phyloP scores from a whole-genome alignment of 805 yeast species.

The Candida vartiovaarae region DNA sequence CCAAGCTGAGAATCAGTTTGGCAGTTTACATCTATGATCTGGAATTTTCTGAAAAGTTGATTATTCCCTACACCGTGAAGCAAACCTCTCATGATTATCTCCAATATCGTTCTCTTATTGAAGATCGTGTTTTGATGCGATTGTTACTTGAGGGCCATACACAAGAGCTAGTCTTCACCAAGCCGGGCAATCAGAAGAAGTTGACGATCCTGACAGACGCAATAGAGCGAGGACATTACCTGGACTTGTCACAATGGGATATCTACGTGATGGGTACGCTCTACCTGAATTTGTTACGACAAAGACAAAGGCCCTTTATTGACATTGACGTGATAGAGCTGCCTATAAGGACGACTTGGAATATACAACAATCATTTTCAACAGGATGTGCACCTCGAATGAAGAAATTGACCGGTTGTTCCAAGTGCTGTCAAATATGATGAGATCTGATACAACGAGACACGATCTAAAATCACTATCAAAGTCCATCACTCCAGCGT shows the following conservation, averaged over 20 bases:
- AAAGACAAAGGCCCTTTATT: conserved; percentile 22
- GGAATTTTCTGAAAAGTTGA: conserved; percentile 41
- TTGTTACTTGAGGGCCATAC: conserved; percentile 31
- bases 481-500: conserved; percentile 32
- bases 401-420: conserved; percentile 34
- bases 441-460: conserved; percentile 33
- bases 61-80: conserved; percentile 36
- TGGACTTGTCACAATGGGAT: conserved; percentile 62
- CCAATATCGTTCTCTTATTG: conserved; percentile 31
- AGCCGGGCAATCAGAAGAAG: conserved; percentile 47
- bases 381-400: conserved; percentile 24
- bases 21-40: conserved; percentile 66
- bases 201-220: conserved; percentile 39
- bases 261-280: conserved; percentile 37
- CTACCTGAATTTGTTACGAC: conserved; percentile 39
- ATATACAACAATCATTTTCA: conserved; percentile 34
- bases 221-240: conserved; percentile 46
- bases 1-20: conserved; percentile 67
- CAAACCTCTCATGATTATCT: conserved; percentile 23
- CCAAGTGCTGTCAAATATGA: conserved; percentile 38
- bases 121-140: conserved; percentile 47
- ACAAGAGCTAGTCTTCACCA: conserved; percentile 43
- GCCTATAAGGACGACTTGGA: conserved; percentile 46
- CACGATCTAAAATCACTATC: conserved; percentile 28
- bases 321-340: conserved; percentile 34